Base-by-base conservation (phyloP, 805 yeast genomes). In the Candida saitoana region DNA sequence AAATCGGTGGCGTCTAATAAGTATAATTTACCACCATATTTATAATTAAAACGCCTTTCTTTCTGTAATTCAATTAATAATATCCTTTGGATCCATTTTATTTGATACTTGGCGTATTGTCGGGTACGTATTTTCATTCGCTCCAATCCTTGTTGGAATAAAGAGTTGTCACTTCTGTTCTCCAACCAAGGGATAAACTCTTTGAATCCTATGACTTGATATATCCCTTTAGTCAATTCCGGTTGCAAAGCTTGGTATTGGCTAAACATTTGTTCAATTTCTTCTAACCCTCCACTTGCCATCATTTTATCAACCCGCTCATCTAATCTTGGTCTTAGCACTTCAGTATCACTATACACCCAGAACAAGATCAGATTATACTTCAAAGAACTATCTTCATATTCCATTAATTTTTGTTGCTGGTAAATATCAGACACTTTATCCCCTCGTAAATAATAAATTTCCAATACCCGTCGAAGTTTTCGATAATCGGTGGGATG, bases 121-220 rank as follows among this genome's bases (percentile, higher is more conserved):
- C 96, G 65, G 0, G 99, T 93, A 33, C 84, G 71, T 0, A 78
- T 63, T 57, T 91, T 90, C 98, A 93, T 93, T 25, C 78, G 70
- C 9, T 78, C 84, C 2, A 82, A 65, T 7, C 91, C 79, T 3
- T 63, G 67, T 3, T 56, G 56, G 40, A 74, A 73, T 12, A 49
- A 38, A 4, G 17, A 33, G 3, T 52, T 45, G 4, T 52, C 50
- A 4, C 47, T 48, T 12, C 16, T 5, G 7, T 14, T 9, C 16
- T 29, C 12, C 18, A 79, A 51, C 84, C 85, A 87, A 1, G 95
- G 91, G 29, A 87, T 55, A 55, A 88, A 88, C 55, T 88, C 96
- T 57, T 87, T 87, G 62, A 87, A 93, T 1, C 98, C 98, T 54
- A 91, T 87, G 1, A 87, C 96, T 63, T 93, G 98, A 89, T 89